Evolutionary conservation across 805 yeast genomes (phyloP).

Genomic region (Peterozyma toletana): DNA sequence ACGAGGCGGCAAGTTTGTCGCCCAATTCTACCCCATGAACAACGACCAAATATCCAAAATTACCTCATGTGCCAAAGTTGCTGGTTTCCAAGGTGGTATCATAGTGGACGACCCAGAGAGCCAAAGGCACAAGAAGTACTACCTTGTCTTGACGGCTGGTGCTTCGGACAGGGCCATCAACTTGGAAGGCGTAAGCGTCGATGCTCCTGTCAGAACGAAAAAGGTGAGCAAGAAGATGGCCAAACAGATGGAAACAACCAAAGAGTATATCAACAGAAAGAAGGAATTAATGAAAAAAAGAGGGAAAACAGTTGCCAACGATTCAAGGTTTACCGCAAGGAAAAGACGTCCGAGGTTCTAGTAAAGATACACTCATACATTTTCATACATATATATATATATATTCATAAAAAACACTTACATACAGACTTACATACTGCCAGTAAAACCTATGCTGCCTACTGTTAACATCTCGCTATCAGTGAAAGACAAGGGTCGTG

Average conservation of each 20-base stretch:
- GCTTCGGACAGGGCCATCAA: conserved; percentile 68
- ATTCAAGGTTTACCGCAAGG: conserved; percentile 89
- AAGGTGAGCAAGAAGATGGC: conserved; percentile 37
- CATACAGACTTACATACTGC: too few relatives aligned
- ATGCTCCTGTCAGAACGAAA: conserved; percentile 39
- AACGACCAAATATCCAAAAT: conserved; percentile 79
- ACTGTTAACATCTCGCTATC: too few relatives aligned
- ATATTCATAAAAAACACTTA: too few relatives aligned
- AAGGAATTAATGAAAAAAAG: conserved; percentile 89
- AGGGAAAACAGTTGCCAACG: conserved; percentile 83
- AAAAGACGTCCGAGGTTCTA: conserved; percentile 62
- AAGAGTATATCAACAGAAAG: conserved; percentile 82
- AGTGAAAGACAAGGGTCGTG: too few relatives aligned
- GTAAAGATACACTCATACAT: too few relatives aligned
- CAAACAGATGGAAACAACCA: conserved; percentile 62
- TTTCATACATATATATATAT: too few relatives aligned
- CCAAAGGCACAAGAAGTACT: conserved; percentile 85
- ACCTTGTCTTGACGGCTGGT: conserved; percentile 86
- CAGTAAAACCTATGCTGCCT: too few relatives aligned
- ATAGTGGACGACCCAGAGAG: conserved; percentile 92
- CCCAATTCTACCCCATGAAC: conserved; percentile 92
- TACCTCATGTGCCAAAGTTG: conserved; percentile 76
- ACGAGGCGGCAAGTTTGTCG: conserved; percentile 95
- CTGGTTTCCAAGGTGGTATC: conserved; percentile 95
- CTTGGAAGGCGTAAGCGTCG: conserved; percentile 75